Evolutionary conservation across 2,329 filamentous ascomycete species (phyloP).

Genomic region (Niveomyces coronatus): DNA sequence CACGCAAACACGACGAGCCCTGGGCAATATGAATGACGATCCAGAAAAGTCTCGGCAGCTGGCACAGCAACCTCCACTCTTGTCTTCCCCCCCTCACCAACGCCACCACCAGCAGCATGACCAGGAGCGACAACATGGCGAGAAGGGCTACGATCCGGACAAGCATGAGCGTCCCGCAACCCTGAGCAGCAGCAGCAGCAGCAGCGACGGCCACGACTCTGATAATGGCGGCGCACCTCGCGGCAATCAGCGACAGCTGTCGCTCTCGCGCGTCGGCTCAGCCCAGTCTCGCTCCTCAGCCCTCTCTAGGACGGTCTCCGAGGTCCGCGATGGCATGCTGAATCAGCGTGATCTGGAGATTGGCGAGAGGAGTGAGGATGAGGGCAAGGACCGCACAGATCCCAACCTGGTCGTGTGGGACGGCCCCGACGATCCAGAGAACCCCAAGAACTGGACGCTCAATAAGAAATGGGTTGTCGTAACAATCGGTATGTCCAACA

Average conservation of each 20-base stretch:
- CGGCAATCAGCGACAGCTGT: background rate
- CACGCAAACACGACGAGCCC: background rate
- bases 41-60: background rate
- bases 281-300: slow-evolving; percentile 1
- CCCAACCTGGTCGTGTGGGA: slow-evolving; percentile 38
- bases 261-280: slow-evolving; percentile 2
- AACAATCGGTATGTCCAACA: slow-evolving; percentile 21
- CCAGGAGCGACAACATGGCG: background rate
- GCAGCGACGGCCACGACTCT: background rate
- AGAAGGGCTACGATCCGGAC: slow-evolving; percentile 2
- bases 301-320: slow-evolving; percentile 26
- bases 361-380: slow-evolving; percentile 14
- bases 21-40: background rate
- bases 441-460: slow-evolving; percentile 45
- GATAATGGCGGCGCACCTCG: background rate
- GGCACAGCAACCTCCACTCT: no score
- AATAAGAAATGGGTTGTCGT: slow-evolving; percentile 47
- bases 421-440: slow-evolving; percentile 39
- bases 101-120: background rate
- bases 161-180: slow-evolving; percentile 4
- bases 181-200: background rate
- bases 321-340: slow-evolving; percentile 29
- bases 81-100: no score
- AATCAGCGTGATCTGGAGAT: slow-evolving; percentile 28
- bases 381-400: slow-evolving; percentile 17